Percentiles rank a stretch among this genome's conserved stretches.
Evolutionary conservation across 106 monocot species (phyloP).

Genomic region (Amphibolis antarctica): DNA sequence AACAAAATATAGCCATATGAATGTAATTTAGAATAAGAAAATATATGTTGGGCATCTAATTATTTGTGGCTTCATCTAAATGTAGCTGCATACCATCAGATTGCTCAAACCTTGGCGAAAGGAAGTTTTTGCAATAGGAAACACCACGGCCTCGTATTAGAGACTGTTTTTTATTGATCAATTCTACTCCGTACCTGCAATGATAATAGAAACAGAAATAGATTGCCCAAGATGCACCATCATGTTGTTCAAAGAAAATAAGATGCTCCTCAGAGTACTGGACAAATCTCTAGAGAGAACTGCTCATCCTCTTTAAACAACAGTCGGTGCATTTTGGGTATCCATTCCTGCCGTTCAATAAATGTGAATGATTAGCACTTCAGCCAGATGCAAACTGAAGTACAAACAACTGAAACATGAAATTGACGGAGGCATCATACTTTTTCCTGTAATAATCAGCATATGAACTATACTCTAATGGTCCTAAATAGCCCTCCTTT

Average conservation of each 20-base stretch:
- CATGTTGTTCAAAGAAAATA: slow-evolving; percentile 24
- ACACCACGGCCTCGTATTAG: slow-evolving; percentile 91
- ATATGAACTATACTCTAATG: slow-evolving; percentile 91
- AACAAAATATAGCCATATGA: not conserved
- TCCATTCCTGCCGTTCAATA: slow-evolving; percentile 16
- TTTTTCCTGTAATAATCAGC: slow-evolving; percentile 97
- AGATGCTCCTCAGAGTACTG: slow-evolving; percentile 4
- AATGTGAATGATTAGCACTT: slow-evolving; percentile 1
- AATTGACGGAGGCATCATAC: slow-evolving; percentile 30
- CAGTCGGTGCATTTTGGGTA: slow-evolving; percentile 16
- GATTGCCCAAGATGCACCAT: slow-evolving; percentile 15
- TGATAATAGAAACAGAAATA: slow-evolving; percentile 12
- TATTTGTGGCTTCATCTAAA: not conserved
- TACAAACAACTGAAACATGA: slow-evolving; percentile 1
- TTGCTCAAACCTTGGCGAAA: slow-evolving; percentile 95
- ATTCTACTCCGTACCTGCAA: slow-evolving; percentile 85
- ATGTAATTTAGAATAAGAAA: too few species aligned
- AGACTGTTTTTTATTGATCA: slow-evolving; percentile 87
- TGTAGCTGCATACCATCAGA: slow-evolving; percentile 51
- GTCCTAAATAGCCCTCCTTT: slow-evolving; percentile 96
- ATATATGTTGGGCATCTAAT: too few species aligned
- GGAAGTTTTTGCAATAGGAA: slow-evolving; percentile 98
- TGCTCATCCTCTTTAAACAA: slow-evolving; percentile 18
- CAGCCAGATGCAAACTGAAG: not conserved
- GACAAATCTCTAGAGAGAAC: slow-evolving; percentile 5